phyloP scores from a whole-genome alignment of 2,329 filamentous ascomycete genomes.

The Penicillium nordicum region DNA sequence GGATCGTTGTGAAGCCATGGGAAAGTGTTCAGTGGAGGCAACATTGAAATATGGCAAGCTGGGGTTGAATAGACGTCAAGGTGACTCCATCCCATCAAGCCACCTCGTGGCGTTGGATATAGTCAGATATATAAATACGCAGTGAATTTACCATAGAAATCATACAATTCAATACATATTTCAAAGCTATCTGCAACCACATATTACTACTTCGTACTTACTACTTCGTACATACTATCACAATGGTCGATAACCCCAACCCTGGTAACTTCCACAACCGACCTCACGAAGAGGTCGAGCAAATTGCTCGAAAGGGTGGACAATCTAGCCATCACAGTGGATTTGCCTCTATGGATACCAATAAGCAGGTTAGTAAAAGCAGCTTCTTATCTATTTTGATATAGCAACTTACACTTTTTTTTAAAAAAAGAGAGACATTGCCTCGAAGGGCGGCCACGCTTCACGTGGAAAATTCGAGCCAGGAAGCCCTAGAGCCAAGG shows the following conservation, averaged over 20 bases:
- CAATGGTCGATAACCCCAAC: slow-evolving; percentile 27
- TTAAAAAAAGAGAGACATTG: slow-evolving; percentile 40
- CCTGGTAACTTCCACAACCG: slow-evolving; percentile 43
- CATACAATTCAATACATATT: background rate
- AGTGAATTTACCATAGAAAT: background rate
- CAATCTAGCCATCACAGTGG: slow-evolving; percentile 31
- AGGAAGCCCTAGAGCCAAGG: slow-evolving; percentile 51
- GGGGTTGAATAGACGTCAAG: background rate
- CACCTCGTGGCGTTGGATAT: background rate
- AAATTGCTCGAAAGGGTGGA: slow-evolving; percentile 39
- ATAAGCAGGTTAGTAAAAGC: slow-evolving; percentile 27
- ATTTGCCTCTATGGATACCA: slow-evolving; percentile 30
- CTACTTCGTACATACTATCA: background rate
- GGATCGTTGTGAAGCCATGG: background rate
- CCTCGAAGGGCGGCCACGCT: slow-evolving; percentile 54
- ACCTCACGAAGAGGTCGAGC: slow-evolving; percentile 45
- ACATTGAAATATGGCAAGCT: background rate
- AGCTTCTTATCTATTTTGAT: background rate
- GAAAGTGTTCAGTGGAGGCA: background rate
- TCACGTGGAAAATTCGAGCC: slow-evolving; percentile 55
- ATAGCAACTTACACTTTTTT: background rate
- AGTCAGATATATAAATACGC: background rate
- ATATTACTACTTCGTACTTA: background rate
- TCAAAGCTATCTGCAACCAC: background rate
- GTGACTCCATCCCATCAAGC: background rate